Base-by-base conservation (phyloP, 768 basidiomycete genomes). In the Guyanaporus albipodus region DNA sequence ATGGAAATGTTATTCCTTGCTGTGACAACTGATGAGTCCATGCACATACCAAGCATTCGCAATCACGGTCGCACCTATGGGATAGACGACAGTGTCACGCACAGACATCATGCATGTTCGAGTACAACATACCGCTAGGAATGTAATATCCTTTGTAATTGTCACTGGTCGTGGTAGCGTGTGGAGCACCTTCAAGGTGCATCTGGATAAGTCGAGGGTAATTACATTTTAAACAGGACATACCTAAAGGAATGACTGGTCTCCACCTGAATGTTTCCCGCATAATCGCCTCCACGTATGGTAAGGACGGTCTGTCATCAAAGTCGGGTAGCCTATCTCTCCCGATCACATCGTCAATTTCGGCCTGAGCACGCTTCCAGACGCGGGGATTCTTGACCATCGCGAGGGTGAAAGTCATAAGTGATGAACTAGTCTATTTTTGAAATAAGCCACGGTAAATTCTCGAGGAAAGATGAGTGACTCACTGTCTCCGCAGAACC, bases 301-400 rank as follows among this genome's bases (percentile, higher is more conserved):
- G 50, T 7, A 51, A 23, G 8, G 37, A 43, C 7, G 28, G 32
- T 29, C 50, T 46, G 31, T 51, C 41, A 6, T 42, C 50, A 12
- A 22, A 51, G n/a, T 38, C 45, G 2, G 50, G 50, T 15, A 51
- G 37, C 4, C 45, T 51, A 6, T 33, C 29, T 11, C 15, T 47
- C 3, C 50, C 50, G 2, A 48, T 3, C 0, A 42, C 15, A 6
- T 31, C 11, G 10, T 51, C 50, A 10, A 46, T 46, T n/a, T 42
- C 44, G 8, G 19, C 21, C 9, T 45, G 44, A n/a, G 44, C 44
- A 10, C 22, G 40, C 24, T 42, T 51, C 50, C 50, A 47, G 2
- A 47, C 8, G n/a, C 12, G 44, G 4, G 44, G 45, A 14, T 51
- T 42, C 37, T 51, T 32, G 15, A 51, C 36, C 50, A 51, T 51